phyloP scores from a whole-genome alignment of 495 filamentous ascomycete species.

The Podospora tetraspora region DNA sequence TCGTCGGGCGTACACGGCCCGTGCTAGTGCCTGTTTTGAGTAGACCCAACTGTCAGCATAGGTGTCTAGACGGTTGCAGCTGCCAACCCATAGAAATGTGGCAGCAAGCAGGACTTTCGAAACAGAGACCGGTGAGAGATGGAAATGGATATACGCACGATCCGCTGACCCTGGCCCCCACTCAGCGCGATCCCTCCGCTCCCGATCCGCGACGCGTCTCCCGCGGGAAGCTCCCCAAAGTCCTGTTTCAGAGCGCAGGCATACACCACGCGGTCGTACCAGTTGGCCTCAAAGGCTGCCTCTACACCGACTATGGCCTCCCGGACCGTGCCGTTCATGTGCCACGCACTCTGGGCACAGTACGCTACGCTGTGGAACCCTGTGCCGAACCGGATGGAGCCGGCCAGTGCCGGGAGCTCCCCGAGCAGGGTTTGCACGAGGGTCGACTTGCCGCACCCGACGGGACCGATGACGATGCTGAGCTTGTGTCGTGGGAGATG shows the following conservation, averaged over 20 bases:
- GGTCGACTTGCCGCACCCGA: slow-evolving; percentile 57
- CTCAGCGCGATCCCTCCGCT: slow-evolving; percentile 32
- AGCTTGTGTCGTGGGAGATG: slow-evolving; percentile 30
- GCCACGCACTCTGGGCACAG: slow-evolving; percentile 30
- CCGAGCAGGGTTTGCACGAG: slow-evolving; percentile 54
- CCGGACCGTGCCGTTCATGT: slow-evolving; percentile 34
- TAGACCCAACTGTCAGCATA: background rate
- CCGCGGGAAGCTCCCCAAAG: slow-evolving; percentile 27
- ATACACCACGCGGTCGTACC: slow-evolving; percentile 38
- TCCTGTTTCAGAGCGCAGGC: slow-evolving; percentile 37
- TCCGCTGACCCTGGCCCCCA: slow-evolving; percentile 38
- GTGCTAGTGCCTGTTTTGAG: slow-evolving; percentile 18
- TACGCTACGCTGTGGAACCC: slow-evolving; percentile 27
- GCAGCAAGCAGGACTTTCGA: too few species aligned
- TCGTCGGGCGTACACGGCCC: slow-evolving; percentile 22
- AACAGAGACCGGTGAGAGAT: background rate
- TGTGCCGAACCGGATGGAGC: slow-evolving; percentile 22
- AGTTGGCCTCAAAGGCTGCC: slow-evolving; percentile 23
- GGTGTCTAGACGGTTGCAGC: too few species aligned
- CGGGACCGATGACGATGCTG: slow-evolving; percentile 54
- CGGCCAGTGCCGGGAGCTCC: slow-evolving; percentile 43
- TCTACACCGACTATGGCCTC: slow-evolving; percentile 34
- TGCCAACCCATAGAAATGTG: too few species aligned
- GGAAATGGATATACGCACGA: slow-evolving; percentile 18
- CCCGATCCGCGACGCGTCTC: slow-evolving; percentile 33